Percentiles rank a stretch among this genome's conserved stretches.
Evolutionary conservation across 2,329 filamentous ascomycete genomes (phyloP).

Genomic region (Monosporascus sp.): DNA sequence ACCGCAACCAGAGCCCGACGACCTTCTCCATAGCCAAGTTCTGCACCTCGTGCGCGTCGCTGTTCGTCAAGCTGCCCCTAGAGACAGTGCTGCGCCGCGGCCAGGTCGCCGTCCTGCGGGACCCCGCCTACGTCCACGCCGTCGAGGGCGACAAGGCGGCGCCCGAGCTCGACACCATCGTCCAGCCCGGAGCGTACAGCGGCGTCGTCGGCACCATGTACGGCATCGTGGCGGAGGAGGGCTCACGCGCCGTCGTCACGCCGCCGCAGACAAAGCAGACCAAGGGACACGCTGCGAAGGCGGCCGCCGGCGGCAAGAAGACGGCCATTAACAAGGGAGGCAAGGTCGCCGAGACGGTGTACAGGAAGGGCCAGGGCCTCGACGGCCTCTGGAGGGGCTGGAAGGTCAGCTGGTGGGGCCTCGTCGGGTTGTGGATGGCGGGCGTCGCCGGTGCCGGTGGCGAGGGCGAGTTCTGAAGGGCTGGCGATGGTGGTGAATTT

Average conservation of each 20-base stretch:
- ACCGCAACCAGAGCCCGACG: slow-evolving; percentile 74
- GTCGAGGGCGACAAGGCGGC: slow-evolving; percentile 27
- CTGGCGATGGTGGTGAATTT: too few relatives aligned
- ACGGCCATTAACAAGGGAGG: slow-evolving; percentile 16
- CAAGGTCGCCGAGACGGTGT: slow-evolving; percentile 38
- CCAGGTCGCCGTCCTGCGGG: slow-evolving; percentile 69
- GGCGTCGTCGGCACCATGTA: slow-evolving; percentile 93
- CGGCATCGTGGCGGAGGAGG: slow-evolving; percentile 79
- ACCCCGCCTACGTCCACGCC: slow-evolving; percentile 46
- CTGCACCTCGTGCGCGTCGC: slow-evolving; percentile 70
- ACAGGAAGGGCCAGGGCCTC: slow-evolving; percentile 60
- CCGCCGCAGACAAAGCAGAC: slow-evolving; percentile 22
- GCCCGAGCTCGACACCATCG: slow-evolving; percentile 61
- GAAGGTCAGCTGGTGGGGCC: slow-evolving; percentile 74
- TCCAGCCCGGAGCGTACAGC: slow-evolving; percentile 73
- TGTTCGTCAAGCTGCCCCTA: slow-evolving; percentile 82
- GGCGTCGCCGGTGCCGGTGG: slow-evolving; percentile 58
- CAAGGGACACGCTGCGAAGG: slow-evolving; percentile 19
- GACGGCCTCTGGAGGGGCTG: slow-evolving; percentile 68
- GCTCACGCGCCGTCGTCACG: slow-evolving; percentile 47
- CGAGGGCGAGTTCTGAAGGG: slow-evolving; percentile 51
- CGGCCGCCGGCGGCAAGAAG: slow-evolving; percentile 18
- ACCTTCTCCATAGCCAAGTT: slow-evolving; percentile 82
- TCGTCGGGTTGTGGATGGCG: slow-evolving; percentile 70
- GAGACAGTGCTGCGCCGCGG: slow-evolving; percentile 89